A percentile compares a stretch with the other conserved stretches of the same genome.
Evolutionary conservation across 441 rosid species (phyloP).

Genomic region (Viola pubescens): DNA sequence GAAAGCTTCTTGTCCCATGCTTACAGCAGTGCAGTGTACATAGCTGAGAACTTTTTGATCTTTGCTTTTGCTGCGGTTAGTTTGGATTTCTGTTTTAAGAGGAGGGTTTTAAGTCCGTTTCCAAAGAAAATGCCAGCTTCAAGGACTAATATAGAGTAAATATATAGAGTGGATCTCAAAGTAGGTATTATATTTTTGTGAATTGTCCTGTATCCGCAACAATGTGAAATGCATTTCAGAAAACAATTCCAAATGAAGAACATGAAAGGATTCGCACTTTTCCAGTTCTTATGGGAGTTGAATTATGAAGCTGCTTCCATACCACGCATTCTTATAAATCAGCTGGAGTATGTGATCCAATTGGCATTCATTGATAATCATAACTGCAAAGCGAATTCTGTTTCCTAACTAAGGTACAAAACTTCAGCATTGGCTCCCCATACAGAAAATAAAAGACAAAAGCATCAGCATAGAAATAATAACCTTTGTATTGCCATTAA

Average conservation of each 20-base stretch:
- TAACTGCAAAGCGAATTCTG: too few relatives aligned
- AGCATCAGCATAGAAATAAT: not conserved
- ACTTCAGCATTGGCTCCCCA: not conserved
- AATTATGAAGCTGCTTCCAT: too few relatives aligned
- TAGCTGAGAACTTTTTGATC: slow-evolving; percentile 57
- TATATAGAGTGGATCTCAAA: too few relatives aligned
- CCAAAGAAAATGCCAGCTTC: slow-evolving; percentile 31
- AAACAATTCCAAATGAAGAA: too few relatives aligned
- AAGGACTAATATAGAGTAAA: slow-evolving; percentile 13
- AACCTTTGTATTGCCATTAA: not conserved
- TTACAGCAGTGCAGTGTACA: slow-evolving; percentile 41
- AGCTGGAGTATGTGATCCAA: too few relatives aligned
- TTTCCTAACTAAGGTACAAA: too few relatives aligned
- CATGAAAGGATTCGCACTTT: too few relatives aligned
- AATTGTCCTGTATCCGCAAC: not conserved
- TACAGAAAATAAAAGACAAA: not conserved
- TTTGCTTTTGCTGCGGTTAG: slow-evolving; percentile 63
- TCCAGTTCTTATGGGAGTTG: too few relatives aligned
- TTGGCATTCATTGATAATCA: too few relatives aligned
- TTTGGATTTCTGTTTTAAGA: slow-evolving; percentile 69
- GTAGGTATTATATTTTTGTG: too few relatives aligned
- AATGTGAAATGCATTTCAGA: not conserved
- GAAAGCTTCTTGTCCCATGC: slow-evolving; percentile 57
- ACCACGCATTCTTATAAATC: too few relatives aligned
- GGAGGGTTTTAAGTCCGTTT: slow-evolving; percentile 53